A percentile compares a stretch with the other conserved stretches of the same genome.
Evolutionary conservation across 23 red algal genomes (phyloP).

Genomic region (Agarophyton chilense): DNA sequence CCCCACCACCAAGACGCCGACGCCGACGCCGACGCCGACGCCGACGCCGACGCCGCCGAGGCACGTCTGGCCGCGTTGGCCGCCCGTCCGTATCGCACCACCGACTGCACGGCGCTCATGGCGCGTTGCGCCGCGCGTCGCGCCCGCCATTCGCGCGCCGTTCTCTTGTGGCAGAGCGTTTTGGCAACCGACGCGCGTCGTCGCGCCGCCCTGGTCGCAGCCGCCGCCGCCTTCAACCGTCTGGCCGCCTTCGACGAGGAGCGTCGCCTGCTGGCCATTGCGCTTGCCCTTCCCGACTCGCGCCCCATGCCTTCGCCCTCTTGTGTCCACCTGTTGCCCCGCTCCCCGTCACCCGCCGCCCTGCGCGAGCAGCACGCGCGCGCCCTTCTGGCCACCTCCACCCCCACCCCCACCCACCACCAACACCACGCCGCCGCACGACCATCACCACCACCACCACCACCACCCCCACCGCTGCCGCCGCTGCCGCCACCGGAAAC

Average conservation of each 20-base stretch:
- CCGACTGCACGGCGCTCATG: background rate
- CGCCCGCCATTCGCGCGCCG: background rate
- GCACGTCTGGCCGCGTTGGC: background rate
- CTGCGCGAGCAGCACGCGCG: background rate
- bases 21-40: background rate
- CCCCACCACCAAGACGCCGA: background rate
- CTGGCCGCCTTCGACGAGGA: conserved; percentile 2
- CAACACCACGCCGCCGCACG: background rate
- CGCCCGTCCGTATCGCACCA: background rate
- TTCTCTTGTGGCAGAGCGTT: background rate
- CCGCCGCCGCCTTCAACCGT: background rate
- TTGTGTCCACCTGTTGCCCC: too few species aligned
- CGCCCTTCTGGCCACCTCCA: background rate
- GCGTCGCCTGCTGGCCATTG: background rate
- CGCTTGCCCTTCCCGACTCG: too few species aligned
- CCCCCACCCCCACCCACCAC: background rate
- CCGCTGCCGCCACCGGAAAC: too few species aligned
- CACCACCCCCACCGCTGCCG: too few species aligned
- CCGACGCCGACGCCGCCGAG: background rate
- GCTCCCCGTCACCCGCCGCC: background rate
- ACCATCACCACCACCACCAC: background rate
- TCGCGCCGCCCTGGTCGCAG: background rate
- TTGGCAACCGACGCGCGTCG: background rate
- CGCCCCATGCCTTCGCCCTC: too few species aligned
- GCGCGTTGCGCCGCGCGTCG: background rate